Evolutionary conservation across 176 grass and related monocot species (phyloP), one percentile per base, ranked within the genome.

Genomic region (Panicum miliaceum): DNA sequence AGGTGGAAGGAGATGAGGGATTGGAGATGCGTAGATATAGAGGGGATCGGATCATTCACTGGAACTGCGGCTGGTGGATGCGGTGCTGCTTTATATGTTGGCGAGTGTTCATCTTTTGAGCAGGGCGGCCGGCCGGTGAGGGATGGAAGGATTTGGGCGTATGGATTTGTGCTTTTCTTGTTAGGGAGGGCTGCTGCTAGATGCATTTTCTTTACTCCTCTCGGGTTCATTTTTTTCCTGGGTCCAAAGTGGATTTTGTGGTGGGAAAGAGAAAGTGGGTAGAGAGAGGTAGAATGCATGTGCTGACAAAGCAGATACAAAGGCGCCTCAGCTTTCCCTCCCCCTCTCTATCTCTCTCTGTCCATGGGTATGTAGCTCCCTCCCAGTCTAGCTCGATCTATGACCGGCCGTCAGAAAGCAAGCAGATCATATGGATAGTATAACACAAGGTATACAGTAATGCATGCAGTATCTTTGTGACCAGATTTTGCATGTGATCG

Each of bases 91-190:
- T 83, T 94, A 80, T 87, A 84, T 84, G 62, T 59, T 81, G 87
- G 78, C 68, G 58, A 81, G 68, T 62, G 86, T 72, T 68, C 58
- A 52, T 78, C 77, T 53, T 88, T 84, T 40, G 15, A 64, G 81
- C 54, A 68, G 53, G 85, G 45, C 53, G 53, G 53, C 20, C 42
- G 20, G 68, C 41, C 14, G 25, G 35, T 87, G 71, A 85, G 75
- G 45, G 42, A 81, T 68, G 51, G 65, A 56, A 19, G 64, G 64
- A 86, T 78, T 82, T 78, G 67, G 27, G 57, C 65, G 79, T 86
- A 25, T 79, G 73, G 80, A 73, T 90, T 90, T 91, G 87, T 95
- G 89, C 96, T 84, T 93, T 98, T 84, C 96, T 92, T 98, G 93
- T 80, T 87, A 79, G 69, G 91, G 89, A 93, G 91, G 91, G 27